Evolutionary conservation across 805 yeast genomes (phyloP).

Genomic region (Metschnikowia rubicola): DNA sequence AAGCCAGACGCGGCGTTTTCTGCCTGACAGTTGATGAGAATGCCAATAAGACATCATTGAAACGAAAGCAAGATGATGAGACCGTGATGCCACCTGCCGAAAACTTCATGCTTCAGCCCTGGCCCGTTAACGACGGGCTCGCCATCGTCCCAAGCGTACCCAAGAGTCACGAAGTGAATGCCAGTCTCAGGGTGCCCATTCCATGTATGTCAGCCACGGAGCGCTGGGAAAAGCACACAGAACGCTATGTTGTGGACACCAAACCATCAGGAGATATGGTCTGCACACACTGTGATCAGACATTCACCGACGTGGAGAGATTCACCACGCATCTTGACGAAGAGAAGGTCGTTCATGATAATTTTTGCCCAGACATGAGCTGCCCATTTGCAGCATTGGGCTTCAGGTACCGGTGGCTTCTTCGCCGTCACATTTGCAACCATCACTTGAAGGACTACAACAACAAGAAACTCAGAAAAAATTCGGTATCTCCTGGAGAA

Average conservation of each 20-base stretch:
- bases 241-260: background rate
- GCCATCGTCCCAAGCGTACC: background rate
- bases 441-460: conserved; percentile 18
- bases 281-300: conserved; percentile 14
- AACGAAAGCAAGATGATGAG: background rate
- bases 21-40: background rate
- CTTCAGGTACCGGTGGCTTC: conserved; percentile 11
- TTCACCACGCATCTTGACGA: conserved; percentile 12
- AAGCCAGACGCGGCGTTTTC: conserved; percentile 2
- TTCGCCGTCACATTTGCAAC: conserved; percentile 18
- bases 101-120: conserved; percentile 7
- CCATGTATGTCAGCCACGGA: conserved; percentile 9
- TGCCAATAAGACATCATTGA: background rate
- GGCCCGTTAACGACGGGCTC: conserved; percentile 7
- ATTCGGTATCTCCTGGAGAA: conserved; percentile 1
- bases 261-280: conserved; percentile 6
- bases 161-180: background rate
- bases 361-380: conserved; percentile 15
- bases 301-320: conserved; percentile 8
- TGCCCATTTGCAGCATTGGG: conserved; percentile 16
- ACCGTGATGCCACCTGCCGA: conserved; percentile 4
- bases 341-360: conserved; percentile 13
- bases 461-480: conserved; percentile 10
- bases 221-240: conserved; percentile 7
- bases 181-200: conserved; percentile 3